Evolutionary conservation across 2,329 filamentous ascomycete species (phyloP), one percentile per base, ranked within the genome.

Genomic region (Sclerotinia glacialis): DNA sequence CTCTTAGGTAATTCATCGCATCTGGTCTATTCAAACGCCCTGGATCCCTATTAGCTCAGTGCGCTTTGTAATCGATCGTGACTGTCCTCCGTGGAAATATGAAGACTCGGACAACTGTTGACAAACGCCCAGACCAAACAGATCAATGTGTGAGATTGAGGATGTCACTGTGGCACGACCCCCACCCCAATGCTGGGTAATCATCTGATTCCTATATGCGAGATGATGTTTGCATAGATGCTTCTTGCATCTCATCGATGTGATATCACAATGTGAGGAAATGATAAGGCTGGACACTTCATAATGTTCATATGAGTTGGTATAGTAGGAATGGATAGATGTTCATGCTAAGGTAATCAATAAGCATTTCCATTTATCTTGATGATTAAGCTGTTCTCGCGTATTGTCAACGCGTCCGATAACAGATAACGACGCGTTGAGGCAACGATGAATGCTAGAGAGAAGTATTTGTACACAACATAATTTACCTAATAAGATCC

Each of bases 351-450:
- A 40, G 12, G 5, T 40, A 40, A 40, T 16, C 34, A 9, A 52
- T 6, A 52, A 28, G 14, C 31, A 34, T 34, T 34, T 34, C 31
- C 31, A 34, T 8, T 34, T 34, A 34, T 37, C 9, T 37, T 12
- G 37, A 37, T 37, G 37, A 40, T 40, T 40, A 40, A 53, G 28
- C 40, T n/a, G 0, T 1, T 1, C 1, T 58, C 58, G 31, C 44
- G 58, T 60, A 12, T 0, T 1, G 4, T 8, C 2, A 2, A 49
- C 58, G 58, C 58, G 58, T 21, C 44, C 14, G 58, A 49, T 60
- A 60, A 60, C 21, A 49, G 58, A 49, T 60, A 49, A 49, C 31
- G 44, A 49, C 58, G 58, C 44, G 58, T 60, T 37, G 28, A 47
- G 44, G 58, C 58, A 60, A 37, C 42, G 34, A 60, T n/a, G n/a